Percentiles rank a stretch among this genome's conserved stretches.
Conservation (phyloP, 495 filamentous ascomycete species). For the Lichina pygmaea region DNA sequence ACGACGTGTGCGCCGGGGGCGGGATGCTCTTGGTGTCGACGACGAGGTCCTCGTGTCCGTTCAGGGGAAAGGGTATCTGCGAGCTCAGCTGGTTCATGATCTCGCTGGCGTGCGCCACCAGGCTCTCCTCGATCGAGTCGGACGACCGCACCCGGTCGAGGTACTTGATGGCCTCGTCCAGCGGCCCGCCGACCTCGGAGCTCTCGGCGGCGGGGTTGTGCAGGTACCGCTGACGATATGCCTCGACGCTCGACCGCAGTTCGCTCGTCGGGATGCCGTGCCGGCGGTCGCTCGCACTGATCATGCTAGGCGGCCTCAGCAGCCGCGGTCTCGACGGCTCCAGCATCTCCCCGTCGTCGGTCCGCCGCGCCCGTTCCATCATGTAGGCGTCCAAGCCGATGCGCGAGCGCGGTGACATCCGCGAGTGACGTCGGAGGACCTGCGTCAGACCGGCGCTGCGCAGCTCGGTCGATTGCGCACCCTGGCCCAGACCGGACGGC, state of each 20-base stretch:
- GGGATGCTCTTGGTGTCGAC: constrained; percentile 26
- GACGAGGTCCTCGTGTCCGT: constrained; percentile 30
- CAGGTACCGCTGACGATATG: constrained; percentile 22
- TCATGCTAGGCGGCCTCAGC: not conserved
- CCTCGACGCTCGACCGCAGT: constrained; percentile 3
- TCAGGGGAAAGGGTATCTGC: constrained; percentile 8
- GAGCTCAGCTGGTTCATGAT: not conserved
- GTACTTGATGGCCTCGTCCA: constrained; percentile 39
- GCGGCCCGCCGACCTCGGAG: constrained; percentile 11
- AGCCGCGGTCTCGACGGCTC: not conserved
- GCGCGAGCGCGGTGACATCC: constrained; percentile 1
- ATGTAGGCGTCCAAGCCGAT: constrained; percentile 2
- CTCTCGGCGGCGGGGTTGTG: constrained; percentile 12
- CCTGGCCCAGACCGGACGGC: not conserved
- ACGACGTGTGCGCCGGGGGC: constrained; percentile 30
- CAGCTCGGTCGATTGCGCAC: not conserved
- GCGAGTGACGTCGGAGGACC: constrained; percentile 3
- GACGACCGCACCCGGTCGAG: constrained; percentile 31
- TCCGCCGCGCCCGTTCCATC: constrained; percentile 1
- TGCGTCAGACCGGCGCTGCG: constrained; percentile 2
- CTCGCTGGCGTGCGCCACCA: constrained; percentile 3
- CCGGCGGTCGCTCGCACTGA: not conserved
- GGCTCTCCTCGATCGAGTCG: constrained; percentile 22
- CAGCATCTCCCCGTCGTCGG: not conserved
- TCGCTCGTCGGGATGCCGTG: constrained; percentile 1